phyloP scores from a whole-genome alignment of 202 grass and related monocot species.

The Brachypodium distachyon region DNA sequence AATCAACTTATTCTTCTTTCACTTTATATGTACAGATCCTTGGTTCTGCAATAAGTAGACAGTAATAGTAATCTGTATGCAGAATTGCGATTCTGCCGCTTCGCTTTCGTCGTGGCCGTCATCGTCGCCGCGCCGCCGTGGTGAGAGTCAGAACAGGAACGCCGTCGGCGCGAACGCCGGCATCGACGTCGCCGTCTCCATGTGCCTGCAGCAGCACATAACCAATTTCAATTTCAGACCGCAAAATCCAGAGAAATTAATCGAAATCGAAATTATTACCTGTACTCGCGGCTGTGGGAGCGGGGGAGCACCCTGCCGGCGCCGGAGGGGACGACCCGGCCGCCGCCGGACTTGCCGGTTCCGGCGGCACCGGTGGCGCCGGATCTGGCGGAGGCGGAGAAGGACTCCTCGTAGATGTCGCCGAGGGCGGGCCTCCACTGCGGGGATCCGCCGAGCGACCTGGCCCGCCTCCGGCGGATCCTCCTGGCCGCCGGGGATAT shows the following conservation, averaged over 20 bases:
- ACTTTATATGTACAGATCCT: slow-evolving; percentile 18
- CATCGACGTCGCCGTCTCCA: slow-evolving; percentile 39
- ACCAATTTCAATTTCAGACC: too few relatives aligned
- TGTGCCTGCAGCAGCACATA: slow-evolving; percentile 28
- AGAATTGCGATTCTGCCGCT: neutral
- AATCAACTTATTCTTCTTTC: too few relatives aligned
- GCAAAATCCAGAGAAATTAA: too few relatives aligned
- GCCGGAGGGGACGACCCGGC: neutral
- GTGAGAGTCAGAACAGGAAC: slow-evolving; percentile 81
- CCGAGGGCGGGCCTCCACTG: slow-evolving; percentile 63
- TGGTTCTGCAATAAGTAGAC: slow-evolving; percentile 34
- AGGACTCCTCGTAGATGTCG: slow-evolving; percentile 57
- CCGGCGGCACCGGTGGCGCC: too few relatives aligned
- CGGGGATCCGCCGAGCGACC: neutral
- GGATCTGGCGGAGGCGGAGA: neutral
- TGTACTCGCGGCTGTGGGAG: slow-evolving; percentile 19
- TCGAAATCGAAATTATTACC: too few relatives aligned
- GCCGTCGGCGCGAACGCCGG: slow-evolving; percentile 57
- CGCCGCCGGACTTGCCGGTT: neutral
- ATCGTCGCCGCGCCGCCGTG: neutral
- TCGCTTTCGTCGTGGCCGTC: neutral
- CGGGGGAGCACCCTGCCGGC: slow-evolving; percentile 23
- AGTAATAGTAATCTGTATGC: slow-evolving; percentile 18
- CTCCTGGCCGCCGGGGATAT: slow-evolving; percentile 5
- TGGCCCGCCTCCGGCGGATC: slow-evolving; percentile 13